Conservation (phyloP, 73 alveolate species). For the Paramecium octaurelia region DNA sequence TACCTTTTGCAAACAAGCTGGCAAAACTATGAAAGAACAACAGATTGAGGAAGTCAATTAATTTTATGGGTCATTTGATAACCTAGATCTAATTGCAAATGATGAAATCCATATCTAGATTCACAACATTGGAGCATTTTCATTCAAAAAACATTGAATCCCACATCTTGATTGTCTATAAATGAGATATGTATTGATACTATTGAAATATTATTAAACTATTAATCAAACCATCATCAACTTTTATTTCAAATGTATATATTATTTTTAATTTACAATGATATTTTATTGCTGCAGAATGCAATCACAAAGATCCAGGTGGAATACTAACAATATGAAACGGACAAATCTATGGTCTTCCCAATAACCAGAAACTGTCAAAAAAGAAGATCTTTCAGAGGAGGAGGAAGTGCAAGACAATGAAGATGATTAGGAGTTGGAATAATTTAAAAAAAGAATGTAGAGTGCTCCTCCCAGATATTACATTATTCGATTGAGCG, state of each 20-base stretch:
- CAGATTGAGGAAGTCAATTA: not conserved
- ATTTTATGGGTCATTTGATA: not conserved
- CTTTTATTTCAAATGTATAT: not conserved
- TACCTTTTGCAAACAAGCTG: not conserved
- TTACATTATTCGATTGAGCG: not conserved
- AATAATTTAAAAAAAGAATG: not conserved
- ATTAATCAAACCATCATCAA: not conserved
- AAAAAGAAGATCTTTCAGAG: not conserved
- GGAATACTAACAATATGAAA: not conserved
- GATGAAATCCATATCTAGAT: not conserved
- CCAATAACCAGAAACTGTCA: not conserved
- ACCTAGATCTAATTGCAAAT: conserved; percentile 1
- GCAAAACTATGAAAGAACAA: not conserved
- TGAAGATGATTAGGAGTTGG: not conserved
- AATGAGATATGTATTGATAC: not conserved
- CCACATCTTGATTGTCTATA: not conserved
- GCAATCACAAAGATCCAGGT: not conserved
- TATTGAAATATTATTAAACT: not conserved
- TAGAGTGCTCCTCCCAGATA: not conserved
- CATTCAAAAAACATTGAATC: not conserved
- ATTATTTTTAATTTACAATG: not conserved
- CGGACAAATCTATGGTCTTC: not conserved
- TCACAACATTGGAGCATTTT: conserved; percentile 15
- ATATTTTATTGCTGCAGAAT: conserved; percentile 14
- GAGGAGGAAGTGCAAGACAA: not conserved